Evolutionary conservation across 2,329 filamentous ascomycete species (phyloP).

Genomic region (Neonectria magnoliae): DNA sequence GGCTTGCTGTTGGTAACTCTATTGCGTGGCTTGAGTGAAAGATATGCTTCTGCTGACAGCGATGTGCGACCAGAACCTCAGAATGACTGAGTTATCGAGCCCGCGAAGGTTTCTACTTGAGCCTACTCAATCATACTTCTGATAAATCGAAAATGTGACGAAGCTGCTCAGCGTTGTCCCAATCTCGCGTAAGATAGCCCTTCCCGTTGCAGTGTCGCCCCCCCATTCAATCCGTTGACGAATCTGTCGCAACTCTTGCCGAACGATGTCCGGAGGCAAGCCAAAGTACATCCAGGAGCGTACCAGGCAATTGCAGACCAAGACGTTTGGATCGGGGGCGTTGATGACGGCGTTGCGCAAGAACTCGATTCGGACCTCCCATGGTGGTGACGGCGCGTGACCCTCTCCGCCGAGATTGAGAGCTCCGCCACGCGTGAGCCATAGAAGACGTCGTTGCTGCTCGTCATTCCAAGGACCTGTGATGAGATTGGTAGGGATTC

Average conservation of each 20-base stretch:
- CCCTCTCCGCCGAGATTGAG: slow-evolving; percentile 38
- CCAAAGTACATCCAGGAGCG: slow-evolving; percentile 40
- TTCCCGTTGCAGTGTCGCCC: slow-evolving; percentile 37
- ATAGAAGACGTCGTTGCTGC: slow-evolving; percentile 55
- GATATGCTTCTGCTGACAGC: neutral
- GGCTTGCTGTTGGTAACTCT: neutral
- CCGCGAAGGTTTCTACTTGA: neutral
- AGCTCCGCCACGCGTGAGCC: slow-evolving; percentile 55
- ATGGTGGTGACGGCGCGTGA: slow-evolving; percentile 43
- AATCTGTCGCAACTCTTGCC: slow-evolving; percentile 39
- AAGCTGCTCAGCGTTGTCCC: slow-evolving; percentile 33
- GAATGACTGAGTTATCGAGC: neutral
- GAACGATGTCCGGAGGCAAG: slow-evolving; percentile 45
- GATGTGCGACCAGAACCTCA: neutral
- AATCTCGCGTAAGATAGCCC: slow-evolving; percentile 40
- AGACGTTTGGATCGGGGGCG: slow-evolving; percentile 39
- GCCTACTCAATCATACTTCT: neutral
- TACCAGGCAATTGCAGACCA: slow-evolving; percentile 47
- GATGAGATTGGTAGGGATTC: slow-evolving; percentile 53
- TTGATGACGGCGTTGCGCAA: slow-evolving; percentile 50
- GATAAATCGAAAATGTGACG: slow-evolving; percentile 20
- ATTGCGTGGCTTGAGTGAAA: neutral
- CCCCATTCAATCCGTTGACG: slow-evolving; percentile 46
- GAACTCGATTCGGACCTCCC: slow-evolving; percentile 54
- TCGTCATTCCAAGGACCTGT: slow-evolving; percentile 55